Base-by-base conservation (phyloP, 106 monocot genomes). In the Ottelia alismoides region DNA sequence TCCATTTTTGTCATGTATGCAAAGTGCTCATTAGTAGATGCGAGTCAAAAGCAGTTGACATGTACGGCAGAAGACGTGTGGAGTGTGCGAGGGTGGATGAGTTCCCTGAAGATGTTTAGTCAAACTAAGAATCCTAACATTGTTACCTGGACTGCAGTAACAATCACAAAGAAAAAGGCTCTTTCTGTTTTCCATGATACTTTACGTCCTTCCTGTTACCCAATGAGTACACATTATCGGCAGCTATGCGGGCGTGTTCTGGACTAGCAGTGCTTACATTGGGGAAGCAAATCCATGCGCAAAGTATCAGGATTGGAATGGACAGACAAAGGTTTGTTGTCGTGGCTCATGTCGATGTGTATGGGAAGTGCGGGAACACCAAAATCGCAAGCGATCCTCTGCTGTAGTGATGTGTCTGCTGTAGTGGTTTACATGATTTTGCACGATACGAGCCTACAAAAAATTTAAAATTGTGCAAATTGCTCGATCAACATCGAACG, bases 1-100 rank as follows among this genome's bases (percentile, higher is more conserved):
- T 88, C 87, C 11, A 78, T 88, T 19, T 62, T 88, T 1, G 73
- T 35, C 30, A 78, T 88, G 87, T 88, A 88, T 49, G 72, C 82
- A 0, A 78, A 73, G 44, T 74, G 72, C n/a, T 65, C 62, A 1
- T 63, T 76, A 7, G 31, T 88, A 20, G 72, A 79, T 22, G 78
- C n/a, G n/a, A n/a, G n/a, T n/a, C n/a, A n/a, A n/a, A n/a, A n/a
- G n/a, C n/a, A n/a, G n/a, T n/a, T n/a, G n/a, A n/a, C n/a, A n/a
- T n/a, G n/a, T n/a, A n/a, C n/a, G n/a, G n/a, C n/a, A n/a, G n/a
- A n/a, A n/a, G n/a, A n/a, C n/a, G n/a, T n/a, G n/a, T n/a, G n/a
- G n/a, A n/a, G n/a, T n/a, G n/a, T n/a, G n/a, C n/a, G n/a, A n/a
- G n/a, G n/a, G n/a, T n/a, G n/a, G n/a, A n/a, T n/a, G n/a, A n/a